Conservation (phyloP, 768 basidiomycete species). For the Lactarius psammicola region DNA sequence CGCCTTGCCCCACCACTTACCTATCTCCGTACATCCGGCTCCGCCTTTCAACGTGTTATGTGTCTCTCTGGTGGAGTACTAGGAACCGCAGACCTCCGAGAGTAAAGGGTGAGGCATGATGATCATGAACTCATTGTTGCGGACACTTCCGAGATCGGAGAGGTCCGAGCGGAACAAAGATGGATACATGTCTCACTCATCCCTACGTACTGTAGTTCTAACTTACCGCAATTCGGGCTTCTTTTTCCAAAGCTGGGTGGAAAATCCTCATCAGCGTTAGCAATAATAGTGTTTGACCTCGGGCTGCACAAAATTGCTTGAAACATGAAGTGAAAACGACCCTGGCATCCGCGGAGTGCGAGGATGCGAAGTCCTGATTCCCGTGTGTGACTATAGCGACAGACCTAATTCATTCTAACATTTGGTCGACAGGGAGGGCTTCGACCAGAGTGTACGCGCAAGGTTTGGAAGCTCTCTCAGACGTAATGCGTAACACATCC, state of each 20-base stretch:
- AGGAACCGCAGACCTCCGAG: not conserved
- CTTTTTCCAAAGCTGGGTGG: not conserved
- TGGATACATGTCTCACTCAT: not conserved
- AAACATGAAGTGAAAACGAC: conserved; percentile 2
- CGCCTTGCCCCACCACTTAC: not conserved
- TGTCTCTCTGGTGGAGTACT: conserved; percentile 4
- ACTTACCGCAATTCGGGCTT: not conserved
- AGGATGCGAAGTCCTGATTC: not conserved
- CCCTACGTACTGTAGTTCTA: not conserved
- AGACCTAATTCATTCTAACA: not conserved
- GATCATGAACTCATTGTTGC: conserved; percentile 11
- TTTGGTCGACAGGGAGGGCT: not conserved
- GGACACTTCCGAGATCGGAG: conserved; percentile 7
- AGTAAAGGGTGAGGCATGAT: no score
- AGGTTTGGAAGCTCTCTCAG: not conserved
- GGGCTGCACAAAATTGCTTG: not conserved
- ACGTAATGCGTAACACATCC: not conserved
- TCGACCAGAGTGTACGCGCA: not conserved
- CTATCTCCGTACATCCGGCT: not conserved
- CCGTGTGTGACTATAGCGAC: not conserved
- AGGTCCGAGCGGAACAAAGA: not conserved
- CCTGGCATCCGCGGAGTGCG: not conserved
- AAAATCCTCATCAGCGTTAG: not conserved
- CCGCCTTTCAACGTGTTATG: not conserved
- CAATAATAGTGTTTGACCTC: not conserved